Evolutionary conservation across 1,284 basidiomycete genomes (phyloP).

Genomic region (Cryptococcus wingfieldii): DNA sequence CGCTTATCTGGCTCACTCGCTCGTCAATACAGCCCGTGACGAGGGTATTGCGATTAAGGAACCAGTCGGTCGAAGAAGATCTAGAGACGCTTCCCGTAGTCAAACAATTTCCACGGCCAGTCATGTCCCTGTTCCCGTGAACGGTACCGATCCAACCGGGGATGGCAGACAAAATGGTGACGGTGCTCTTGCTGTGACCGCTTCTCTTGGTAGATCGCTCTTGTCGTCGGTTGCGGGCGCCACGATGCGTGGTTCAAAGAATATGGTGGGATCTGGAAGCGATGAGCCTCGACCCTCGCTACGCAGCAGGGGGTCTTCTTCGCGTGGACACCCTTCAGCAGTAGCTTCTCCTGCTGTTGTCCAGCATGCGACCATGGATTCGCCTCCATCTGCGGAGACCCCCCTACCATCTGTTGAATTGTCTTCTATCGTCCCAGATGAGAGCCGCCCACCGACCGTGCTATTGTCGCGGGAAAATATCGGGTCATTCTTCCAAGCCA

Average conservation of each 20-base stretch:
- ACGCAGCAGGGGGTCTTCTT: constrained; percentile 38
- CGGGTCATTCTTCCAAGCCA: constrained; percentile 38
- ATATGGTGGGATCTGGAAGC: constrained; percentile 8
- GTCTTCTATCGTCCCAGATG: constrained; percentile 81
- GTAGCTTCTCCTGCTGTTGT: neutral
- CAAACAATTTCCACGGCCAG: constrained; percentile 49
- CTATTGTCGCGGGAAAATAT: constrained; percentile 42
- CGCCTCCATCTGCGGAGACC: constrained; percentile 20
- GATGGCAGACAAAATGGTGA: constrained; percentile 26
- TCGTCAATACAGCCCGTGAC: constrained; percentile 69
- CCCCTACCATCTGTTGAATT: constrained; percentile 63
- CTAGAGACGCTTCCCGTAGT: constrained; percentile 12
- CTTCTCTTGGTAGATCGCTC: constrained; percentile 31
- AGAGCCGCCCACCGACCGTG: constrained; percentile 72
- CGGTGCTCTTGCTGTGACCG: constrained; percentile 35
- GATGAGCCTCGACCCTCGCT: constrained; percentile 44
- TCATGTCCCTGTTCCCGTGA: constrained; percentile 6
- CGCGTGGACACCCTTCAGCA: constrained; percentile 26
- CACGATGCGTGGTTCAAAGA: constrained; percentile 33
- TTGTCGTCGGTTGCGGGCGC: constrained; percentile 34
- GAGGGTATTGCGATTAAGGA: constrained; percentile 55
- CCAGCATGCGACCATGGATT: constrained; percentile 14
- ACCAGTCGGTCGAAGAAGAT: constrained; percentile 11
- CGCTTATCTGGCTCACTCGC: constrained; percentile 62
- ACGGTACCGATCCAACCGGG: neutral